Conservation (phyloP, 768 basidiomycete genomes). For the Neoboletus magnificus region DNA sequence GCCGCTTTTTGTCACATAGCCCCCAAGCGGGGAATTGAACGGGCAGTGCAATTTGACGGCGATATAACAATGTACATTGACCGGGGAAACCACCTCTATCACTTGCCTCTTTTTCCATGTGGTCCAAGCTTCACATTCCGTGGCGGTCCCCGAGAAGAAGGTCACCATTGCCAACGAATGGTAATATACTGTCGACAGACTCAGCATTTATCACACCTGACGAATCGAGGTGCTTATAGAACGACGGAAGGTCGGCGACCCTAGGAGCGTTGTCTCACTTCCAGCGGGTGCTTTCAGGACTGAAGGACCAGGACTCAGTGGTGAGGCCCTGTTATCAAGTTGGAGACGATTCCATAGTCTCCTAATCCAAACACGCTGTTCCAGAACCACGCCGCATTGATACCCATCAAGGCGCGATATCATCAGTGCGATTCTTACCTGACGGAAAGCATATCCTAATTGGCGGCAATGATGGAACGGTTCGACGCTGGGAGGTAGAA, state of each 20-base stretch:
- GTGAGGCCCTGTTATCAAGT: not conserved
- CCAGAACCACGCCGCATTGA: constrained; percentile 3
- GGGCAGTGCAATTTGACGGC: not conserved
- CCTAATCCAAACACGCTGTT: not conserved
- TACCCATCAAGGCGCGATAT: not conserved
- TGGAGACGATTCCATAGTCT: not conserved
- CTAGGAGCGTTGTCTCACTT: not conserved
- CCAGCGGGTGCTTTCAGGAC: not conserved
- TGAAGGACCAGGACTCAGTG: not conserved
- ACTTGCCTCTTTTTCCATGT: not conserved
- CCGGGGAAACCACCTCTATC: not conserved
- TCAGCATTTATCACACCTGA: not conserved
- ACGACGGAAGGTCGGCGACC: not conserved
- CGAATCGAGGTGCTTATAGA: not conserved
- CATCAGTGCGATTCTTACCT: constrained; percentile 9
- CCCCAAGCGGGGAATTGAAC: not conserved
- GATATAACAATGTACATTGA: not conserved
- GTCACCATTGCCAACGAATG: not conserved
- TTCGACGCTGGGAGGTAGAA: constrained; percentile 9
- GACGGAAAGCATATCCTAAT: constrained; percentile 7
- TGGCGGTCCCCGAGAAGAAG: constrained; percentile 6
- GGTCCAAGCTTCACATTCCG: constrained; percentile 4
- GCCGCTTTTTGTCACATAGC: not conserved
- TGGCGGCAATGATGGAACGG: constrained; percentile 3
- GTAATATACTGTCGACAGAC: not conserved